Percentiles rank a stretch among this genome's conserved stretches.
phyloP scores from a whole-genome alignment of 257 asterid genomes.

The Solanum chmielewskii region DNA sequence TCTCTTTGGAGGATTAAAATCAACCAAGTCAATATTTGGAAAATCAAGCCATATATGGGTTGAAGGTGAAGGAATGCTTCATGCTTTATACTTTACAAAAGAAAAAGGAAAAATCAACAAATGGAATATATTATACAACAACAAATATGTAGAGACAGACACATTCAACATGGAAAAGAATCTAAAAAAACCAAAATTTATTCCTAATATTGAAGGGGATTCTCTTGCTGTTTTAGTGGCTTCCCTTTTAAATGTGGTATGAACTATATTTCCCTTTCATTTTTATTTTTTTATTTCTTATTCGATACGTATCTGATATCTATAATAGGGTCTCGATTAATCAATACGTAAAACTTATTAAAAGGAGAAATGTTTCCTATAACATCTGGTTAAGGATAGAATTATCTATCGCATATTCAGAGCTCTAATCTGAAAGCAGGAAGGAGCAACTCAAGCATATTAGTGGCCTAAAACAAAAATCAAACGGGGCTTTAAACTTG shows the following conservation, averaged over 20 bases:
- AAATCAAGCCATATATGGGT: constrained; percentile 26
- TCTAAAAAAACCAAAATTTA: constrained; percentile 17
- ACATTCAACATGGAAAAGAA: constrained; percentile 13
- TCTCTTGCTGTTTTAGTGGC: constrained; percentile 33
- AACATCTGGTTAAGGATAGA: neutral
- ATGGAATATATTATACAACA: constrained; percentile 20
- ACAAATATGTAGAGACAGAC: constrained; percentile 19
- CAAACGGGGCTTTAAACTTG: too few species aligned
- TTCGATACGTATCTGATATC: neutral
- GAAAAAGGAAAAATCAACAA: neutral
- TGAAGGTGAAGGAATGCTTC: constrained; percentile 52
- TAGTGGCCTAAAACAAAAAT: too few species aligned
- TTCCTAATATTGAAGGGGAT: constrained; percentile 34
- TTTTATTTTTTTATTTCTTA: neutral
- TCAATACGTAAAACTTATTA: neutral
- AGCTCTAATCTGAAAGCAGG: neutral
- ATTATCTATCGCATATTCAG: neutral
- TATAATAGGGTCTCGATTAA: neutral
- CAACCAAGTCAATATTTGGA: constrained; percentile 28
- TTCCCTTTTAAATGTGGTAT: constrained; percentile 27
- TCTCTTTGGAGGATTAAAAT: constrained; percentile 27
- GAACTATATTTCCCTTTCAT: neutral
- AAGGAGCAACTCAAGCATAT: too few species aligned
- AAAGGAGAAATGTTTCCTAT: neutral
- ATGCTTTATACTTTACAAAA: constrained; percentile 24